Evolutionary conservation across 371 early-diverging fungal genomes (phyloP), one percentile per base, ranked within the genome.

Genomic region (Amoeboaphelidium occidentale): DNA sequence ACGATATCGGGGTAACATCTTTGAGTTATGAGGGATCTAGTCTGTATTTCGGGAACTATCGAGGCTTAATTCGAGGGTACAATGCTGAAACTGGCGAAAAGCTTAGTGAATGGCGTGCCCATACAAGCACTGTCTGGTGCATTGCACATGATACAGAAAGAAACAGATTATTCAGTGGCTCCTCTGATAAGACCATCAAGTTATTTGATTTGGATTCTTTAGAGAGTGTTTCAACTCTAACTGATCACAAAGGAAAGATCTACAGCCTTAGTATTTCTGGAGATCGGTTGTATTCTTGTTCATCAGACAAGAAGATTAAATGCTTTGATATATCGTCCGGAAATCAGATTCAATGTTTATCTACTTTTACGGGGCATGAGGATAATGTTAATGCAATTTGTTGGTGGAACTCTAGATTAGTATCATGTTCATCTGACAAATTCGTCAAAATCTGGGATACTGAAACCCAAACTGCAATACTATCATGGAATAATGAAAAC

Each of bases 221-320:
- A 2, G 63, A 63, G 27, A 69, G 71, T 52, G 43, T 68, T 0
- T 63, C 65, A 0, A 71, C 69, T 2, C 64, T 79, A 47, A 51
- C 57, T 25, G 78, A 75, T 1, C 79, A 79, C 53, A 56, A 59
- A 0, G 69, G 70, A 23, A 71, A 70, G 23, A 66, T 79, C 48
- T 74, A 77, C 46, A 58, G 68, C 25, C 46, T 69, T 26, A 55
- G 54, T 0, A 59, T 62, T 49, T 58, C 59, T 50, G 50, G 58
- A 1, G 50, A 53, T 1, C 62, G 61, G 14, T 51, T 75, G 21
- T 61, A 58, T n/a, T 70, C 65, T 20, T 73, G 67, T 1, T 67
- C 72, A 0, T 66, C 63, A 44, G 77, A 76, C 59, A 64, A 64
- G 46, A 66, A 66, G 2, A 64, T 75, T 44, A 70, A 67, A n/a